Evolutionary conservation across 1,284 basidiomycete genomes (phyloP).

Genomic region (Pyrrhoderma noxium): DNA sequence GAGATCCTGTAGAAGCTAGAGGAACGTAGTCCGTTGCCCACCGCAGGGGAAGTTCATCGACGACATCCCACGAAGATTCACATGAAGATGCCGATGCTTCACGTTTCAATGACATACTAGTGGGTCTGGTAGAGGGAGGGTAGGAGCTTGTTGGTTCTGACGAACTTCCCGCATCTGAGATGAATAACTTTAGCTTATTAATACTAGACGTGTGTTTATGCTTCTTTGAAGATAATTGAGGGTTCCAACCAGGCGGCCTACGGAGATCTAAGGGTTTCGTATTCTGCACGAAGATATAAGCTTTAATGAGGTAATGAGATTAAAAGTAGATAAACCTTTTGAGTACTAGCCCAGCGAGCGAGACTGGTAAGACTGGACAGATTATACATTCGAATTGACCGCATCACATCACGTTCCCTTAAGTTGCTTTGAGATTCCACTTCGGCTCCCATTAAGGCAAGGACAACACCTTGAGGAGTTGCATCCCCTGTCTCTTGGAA

Average conservation of each 20-base stretch:
- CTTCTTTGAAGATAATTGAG: conserved; percentile 45
- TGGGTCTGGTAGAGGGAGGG: conserved; percentile 22
- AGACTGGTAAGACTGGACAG: conserved; percentile 63
- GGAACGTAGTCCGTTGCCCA: conserved; percentile 80
- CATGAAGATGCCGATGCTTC: conserved; percentile 28
- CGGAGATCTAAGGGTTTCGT: conserved; percentile 53
- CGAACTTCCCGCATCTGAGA: conserved; percentile 39
- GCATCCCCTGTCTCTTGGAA: conserved; percentile 51
- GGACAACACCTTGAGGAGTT: conserved; percentile 63
- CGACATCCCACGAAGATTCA: conserved; percentile 61
- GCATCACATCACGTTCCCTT: conserved; percentile 43
- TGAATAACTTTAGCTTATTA: conserved; percentile 47
- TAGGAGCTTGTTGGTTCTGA: conserved; percentile 25
- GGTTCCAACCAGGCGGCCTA: conserved; percentile 42
- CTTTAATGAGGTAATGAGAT: conserved; percentile 11
- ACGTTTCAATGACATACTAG: conserved; percentile 8
- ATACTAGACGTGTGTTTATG: conserved; percentile 51
- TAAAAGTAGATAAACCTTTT: conserved; percentile 40
- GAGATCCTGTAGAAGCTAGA: conserved; percentile 57
- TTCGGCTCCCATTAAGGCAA: conserved; percentile 62
- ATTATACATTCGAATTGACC: conserved; percentile 71
- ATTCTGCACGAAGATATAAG: conserved; percentile 34
- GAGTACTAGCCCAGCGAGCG: conserved; percentile 61
- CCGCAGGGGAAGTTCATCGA: conserved; percentile 67
- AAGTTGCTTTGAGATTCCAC: conserved; percentile 38